These are phyloP conservation scores for Gaeumannomyces tritici DNA, from an alignment of 2,329 filamentous ascomycete genomes.

Conservation along the genomic window DNA sequence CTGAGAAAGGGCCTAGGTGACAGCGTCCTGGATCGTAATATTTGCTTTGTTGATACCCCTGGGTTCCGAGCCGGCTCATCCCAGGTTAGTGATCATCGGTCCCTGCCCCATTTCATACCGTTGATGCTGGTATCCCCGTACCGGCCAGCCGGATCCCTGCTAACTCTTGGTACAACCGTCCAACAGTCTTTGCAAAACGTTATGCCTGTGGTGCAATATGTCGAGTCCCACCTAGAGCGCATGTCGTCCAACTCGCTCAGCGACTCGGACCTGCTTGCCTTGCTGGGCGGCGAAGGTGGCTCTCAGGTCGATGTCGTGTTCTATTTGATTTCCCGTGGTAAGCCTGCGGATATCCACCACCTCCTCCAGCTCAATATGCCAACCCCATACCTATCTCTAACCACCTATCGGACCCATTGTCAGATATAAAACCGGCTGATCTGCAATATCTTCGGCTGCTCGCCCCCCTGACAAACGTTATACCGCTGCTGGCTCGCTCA, in stretches of 20 bases:
- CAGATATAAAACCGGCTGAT: slow-evolving; percentile 53
- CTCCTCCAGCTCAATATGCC: not conserved
- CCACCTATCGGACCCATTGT: slow-evolving; percentile 5
- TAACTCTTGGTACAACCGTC: not conserved
- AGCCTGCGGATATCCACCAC: slow-evolving; percentile 13
- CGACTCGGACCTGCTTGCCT: slow-evolving; percentile 64
- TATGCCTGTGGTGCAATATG: slow-evolving; percentile 56
- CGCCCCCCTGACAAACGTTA: slow-evolving; percentile 67
- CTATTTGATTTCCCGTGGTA: slow-evolving; percentile 70
- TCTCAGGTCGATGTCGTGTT: slow-evolving; percentile 77
- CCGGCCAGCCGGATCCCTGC: not conserved
- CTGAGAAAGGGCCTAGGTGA: slow-evolving; percentile 66
- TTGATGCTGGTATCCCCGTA: not conserved
- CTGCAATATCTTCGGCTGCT: slow-evolving; percentile 63
- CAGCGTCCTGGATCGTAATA: slow-evolving; percentile 75
- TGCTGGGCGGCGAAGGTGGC: slow-evolving; percentile 75
- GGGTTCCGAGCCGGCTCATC: slow-evolving; percentile 47
- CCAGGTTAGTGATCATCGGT: slow-evolving; percentile 27
- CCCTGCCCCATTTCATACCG: not conserved
- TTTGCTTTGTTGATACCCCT: slow-evolving; percentile 87
- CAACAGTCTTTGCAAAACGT: slow-evolving; percentile 14
- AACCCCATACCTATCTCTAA: not conserved
- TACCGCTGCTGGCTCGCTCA: slow-evolving; percentile 70
- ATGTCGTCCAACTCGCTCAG: slow-evolving; percentile 54
- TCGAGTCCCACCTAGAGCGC: slow-evolving; percentile 59